Percentiles rank a stretch among this genome's conserved stretches.
Evolutionary conservation across 177 flowering plant species (phyloP).

Genomic region (Vitis hybrid): DNA sequence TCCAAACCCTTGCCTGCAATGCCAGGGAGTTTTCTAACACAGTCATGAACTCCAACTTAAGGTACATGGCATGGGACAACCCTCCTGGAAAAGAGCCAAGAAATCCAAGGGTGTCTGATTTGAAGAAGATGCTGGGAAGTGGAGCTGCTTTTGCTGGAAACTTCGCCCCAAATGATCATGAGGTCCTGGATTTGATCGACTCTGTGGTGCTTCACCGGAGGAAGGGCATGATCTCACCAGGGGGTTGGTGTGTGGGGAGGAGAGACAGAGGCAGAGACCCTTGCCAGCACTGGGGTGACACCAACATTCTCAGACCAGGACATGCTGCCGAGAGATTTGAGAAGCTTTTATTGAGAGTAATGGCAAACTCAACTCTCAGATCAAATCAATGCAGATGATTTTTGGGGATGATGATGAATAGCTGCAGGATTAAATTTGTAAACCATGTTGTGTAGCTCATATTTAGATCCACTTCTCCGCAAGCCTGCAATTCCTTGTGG

Average conservation of each 20-base stretch:
- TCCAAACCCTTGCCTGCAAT: conserved; percentile 50
- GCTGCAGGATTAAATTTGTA: too few relatives aligned
- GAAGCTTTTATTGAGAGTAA: conserved; percentile 20
- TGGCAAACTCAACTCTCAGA: conserved; percentile 15
- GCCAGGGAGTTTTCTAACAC: conserved; percentile 26
- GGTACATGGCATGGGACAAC: conserved; percentile 34
- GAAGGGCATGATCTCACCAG: conserved; percentile 30
- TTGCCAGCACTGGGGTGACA: conserved; percentile 31
- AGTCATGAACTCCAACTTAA: conserved; percentile 34
- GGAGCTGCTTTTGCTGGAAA: conserved; percentile 43
- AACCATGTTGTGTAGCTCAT: too few relatives aligned
- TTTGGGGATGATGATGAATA: not conserved
- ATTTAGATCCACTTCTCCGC: too few relatives aligned
- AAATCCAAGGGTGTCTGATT: conserved; percentile 27
- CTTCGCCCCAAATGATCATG: conserved; percentile 27
- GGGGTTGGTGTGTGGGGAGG: conserved; percentile 45
- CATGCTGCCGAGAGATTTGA: conserved; percentile 28
- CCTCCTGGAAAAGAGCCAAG: conserved; percentile 37
- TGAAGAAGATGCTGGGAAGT: conserved; percentile 35
- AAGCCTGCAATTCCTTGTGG: not conserved
- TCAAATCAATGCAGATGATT: conserved; percentile 13
- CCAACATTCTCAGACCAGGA: conserved; percentile 25
- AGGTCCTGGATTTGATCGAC: conserved; percentile 37
- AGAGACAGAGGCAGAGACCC: not conserved
- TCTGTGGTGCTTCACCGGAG: conserved; percentile 20